Base-by-base conservation (phyloP, 1,284 basidiomycete genomes). In the Quambalaria eucalypti region DNA sequence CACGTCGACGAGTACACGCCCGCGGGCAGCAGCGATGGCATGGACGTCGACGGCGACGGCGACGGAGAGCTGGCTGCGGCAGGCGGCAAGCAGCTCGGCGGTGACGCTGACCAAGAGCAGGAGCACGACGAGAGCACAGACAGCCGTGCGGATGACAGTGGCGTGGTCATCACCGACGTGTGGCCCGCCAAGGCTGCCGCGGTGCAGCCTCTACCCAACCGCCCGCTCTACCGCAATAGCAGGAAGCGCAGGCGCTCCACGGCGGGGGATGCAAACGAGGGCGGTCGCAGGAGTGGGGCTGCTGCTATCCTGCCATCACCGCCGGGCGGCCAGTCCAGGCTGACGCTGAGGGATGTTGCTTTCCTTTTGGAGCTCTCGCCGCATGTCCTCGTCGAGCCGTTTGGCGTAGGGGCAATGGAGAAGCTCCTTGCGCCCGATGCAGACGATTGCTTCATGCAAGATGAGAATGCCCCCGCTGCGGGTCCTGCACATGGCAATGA, bases 391-490 rank as follows among this genome's bases (percentile, higher is more conserved):
- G 67, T 75, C 23, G 72, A 75, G 53, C 70, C 73, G 1, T 57
- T 74, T 40, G 73, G 73, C 3, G 63, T 68, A 39, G 66, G 70
- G 6, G 59, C 70, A n/a, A 58, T 64, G 21, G 71, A 72, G 51
- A 61, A 71, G 1, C 55, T 74, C 40, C 56, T 74, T 1, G 64
- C 61, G 3, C 64, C 73, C 1, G 73, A 72, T 14, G 63, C 57
- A 56, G 52, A 52, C 14, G 56, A 50, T 21, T n/a, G 40, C 31
- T 33, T 8, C 25, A 40, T 28, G 14, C 28, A 33, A 6, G 55
- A 56, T 14, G 48, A 48, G 58, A 51, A 5, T 10, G 52, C 5
- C 44, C 56, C 21, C 38, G 33, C 8, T 42, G 39, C 25, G n/a
- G n/a, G n/a, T n/a, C n/a, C n/a, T n/a, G n/a, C n/a, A n/a, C n/a